Conservation (phyloP, 2,329 filamentous ascomycete genomes). For the Nemania sp. region DNA sequence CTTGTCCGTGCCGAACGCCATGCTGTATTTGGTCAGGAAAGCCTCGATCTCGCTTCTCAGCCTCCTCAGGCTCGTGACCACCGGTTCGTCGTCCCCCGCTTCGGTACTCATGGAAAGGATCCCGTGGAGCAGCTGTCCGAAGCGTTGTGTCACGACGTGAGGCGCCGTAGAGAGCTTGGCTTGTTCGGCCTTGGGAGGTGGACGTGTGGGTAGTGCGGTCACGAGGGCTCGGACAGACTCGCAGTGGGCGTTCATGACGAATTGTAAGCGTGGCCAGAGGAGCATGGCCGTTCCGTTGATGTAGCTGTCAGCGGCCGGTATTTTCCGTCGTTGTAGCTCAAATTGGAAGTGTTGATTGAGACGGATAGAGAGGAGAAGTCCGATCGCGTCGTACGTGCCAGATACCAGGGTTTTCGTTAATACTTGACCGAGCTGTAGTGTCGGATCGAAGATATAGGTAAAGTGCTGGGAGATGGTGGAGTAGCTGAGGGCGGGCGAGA, state of each 20-base stretch:
- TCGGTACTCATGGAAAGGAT: constrained; percentile 84
- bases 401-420: constrained; percentile 77
- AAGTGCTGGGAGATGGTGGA: constrained; percentile 82
- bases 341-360: constrained; percentile 95
- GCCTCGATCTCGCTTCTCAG: constrained; percentile 81
- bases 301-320: constrained; percentile 87
- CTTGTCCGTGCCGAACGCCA: constrained; percentile 70
- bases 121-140: constrained; percentile 87
- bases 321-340: constrained; percentile 85
- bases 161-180: constrained; percentile 76
- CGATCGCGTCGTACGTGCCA: constrained; percentile 80
- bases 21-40: constrained; percentile 77
- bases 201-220: constrained; percentile 54
- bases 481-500: constrained; percentile 75
- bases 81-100: constrained; percentile 90
- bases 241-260: constrained; percentile 90
- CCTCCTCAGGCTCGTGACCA: constrained; percentile 76
- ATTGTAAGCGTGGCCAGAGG: constrained; percentile 93
- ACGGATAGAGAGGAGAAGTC: constrained; percentile 86
- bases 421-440: constrained; percentile 78
- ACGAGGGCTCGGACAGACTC: constrained; percentile 74
- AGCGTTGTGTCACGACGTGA: constrained; percentile 91
- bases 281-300: constrained; percentile 95
- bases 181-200: constrained; percentile 53
- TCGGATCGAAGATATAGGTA: constrained; percentile 84